A percentile compares a stretch with the other conserved stretches of the same genome.
Evolutionary conservation across 106 monocot genomes (phyloP).

Genomic region (Triglochin maritima): DNA sequence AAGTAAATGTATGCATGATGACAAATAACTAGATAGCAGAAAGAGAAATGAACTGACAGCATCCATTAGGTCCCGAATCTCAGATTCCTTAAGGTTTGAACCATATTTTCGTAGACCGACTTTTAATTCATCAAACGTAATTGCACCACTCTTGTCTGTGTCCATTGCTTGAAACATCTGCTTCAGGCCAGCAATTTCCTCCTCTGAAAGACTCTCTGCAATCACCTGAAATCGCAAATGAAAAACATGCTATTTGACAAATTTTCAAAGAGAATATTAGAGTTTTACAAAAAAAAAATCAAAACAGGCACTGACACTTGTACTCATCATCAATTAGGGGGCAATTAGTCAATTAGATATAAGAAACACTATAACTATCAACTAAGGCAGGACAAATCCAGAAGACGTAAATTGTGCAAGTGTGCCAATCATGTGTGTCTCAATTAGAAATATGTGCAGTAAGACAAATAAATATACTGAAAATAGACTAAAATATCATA

Average conservation of each 20-base stretch:
- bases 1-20: background rate
- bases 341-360: too few species aligned
- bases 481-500: background rate
- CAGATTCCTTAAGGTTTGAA: conserved; percentile 19
- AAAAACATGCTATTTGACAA: background rate
- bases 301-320: background rate
- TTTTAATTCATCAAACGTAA: conserved; percentile 25
- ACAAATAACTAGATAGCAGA: background rate
- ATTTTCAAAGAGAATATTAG: background rate
- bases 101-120: conserved; percentile 22
- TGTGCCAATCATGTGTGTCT: too few species aligned
- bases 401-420: too few species aligned
- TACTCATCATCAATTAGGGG: too few species aligned
- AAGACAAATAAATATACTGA: background rate
- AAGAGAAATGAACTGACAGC: conserved; percentile 13
- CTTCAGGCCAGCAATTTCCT: conserved; percentile 25
- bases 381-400: too few species aligned
- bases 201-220: conserved; percentile 30
- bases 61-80: conserved; percentile 26
- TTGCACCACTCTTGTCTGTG: conserved; percentile 27
- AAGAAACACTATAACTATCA: too few species aligned
- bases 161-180: conserved; percentile 27
- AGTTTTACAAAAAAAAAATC: background rate
- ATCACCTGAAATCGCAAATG: conserved; percentile 11
- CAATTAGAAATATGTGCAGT: too few species aligned